Base-by-base conservation (phyloP, 2,329 filamentous ascomycete genomes). In the Calonectria ilicicola region DNA sequence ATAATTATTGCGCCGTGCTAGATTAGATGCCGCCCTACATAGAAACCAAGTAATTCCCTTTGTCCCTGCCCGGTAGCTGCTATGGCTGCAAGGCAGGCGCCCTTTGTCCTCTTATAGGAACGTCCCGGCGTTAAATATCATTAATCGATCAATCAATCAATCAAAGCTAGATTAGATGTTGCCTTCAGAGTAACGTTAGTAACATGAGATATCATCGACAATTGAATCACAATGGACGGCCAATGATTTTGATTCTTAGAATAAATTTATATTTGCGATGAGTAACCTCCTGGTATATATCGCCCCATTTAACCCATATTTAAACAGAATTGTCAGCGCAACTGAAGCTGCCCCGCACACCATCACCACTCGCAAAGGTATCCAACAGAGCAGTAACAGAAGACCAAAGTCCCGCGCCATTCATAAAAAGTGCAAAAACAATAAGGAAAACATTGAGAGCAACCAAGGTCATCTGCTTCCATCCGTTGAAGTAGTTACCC, bases 331-430 rank as follows among this genome's bases (percentile, higher is more conserved):
- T 74, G 17, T 74, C 67, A 15, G 70, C 73, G 23, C 73, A 74
- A 44, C 67, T 70, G 46, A 74, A 73, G 40, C 64, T 68, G 44
- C 73, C 73, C 15, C 44, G 64, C 23, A 74, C 56, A 4, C 65
- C 32, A 23, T 4, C 19, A 15, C 40, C 68, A 6, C 62, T 70
- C n/a, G 67, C 67, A 47, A 74, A 74, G 53, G 67, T 70, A n/a
- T 74, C 44, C 8, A 74, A 42, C 26, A 77, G 51, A 23, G 64
- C 74, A 27, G 70, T 70, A 58, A 77, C 49, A 21, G 75, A 74
- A 27, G 75, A 74, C 72, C 74, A 77, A 21, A 67, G 21, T n/a
- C 74, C 75, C 21, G 56, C 75, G 8, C 66, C 67, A 15, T 76
- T 76, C 23, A 77, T 62, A 21, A 77, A 72, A 17, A 77, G 64